These are phyloP conservation scores for Paramyrothecium roridum DNA, from an alignment of 2,329 filamentous ascomycete species.

Conservation along the genomic window DNA sequence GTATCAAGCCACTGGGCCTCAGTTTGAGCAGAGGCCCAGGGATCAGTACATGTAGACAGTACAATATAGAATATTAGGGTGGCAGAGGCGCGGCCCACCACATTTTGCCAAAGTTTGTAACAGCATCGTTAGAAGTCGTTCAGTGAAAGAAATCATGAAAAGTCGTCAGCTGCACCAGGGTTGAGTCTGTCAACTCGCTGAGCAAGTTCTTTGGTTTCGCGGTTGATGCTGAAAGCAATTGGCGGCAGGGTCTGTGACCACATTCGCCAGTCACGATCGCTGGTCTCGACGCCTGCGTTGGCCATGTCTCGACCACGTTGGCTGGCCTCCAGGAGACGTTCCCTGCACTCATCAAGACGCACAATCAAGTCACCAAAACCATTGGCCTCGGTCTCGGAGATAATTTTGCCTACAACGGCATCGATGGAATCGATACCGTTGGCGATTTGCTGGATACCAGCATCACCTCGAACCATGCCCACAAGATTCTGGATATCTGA, in stretches of 20 bases:
- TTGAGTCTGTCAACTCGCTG: slow-evolving; percentile 37
- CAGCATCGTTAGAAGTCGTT: not conserved
- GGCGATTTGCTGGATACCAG: slow-evolving; percentile 61
- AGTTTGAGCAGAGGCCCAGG: not conserved
- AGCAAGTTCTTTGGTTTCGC: slow-evolving; percentile 72
- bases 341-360: slow-evolving; percentile 60
- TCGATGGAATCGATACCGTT: slow-evolving; percentile 70
- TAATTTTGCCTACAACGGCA: slow-evolving; percentile 66
- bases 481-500: slow-evolving; percentile 82
- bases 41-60: not conserved
- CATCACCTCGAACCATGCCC: slow-evolving; percentile 64
- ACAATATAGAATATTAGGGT: not conserved
- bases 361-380: slow-evolving; percentile 50
- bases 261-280: slow-evolving; percentile 55
- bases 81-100: not conserved
- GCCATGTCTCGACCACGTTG: slow-evolving; percentile 59
- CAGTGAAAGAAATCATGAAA: slow-evolving; percentile 31
- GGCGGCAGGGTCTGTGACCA: slow-evolving; percentile 73
- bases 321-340: slow-evolving; percentile 62
- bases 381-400: slow-evolving; percentile 59
- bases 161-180: slow-evolving; percentile 37
- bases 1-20: not conserved
- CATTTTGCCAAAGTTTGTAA: not conserved
- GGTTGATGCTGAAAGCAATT: slow-evolving; percentile 82
- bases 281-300: slow-evolving; percentile 41